phyloP scores from a whole-genome alignment of 1,139 yeast genomes.

The Magnusiomyces ingens region DNA sequence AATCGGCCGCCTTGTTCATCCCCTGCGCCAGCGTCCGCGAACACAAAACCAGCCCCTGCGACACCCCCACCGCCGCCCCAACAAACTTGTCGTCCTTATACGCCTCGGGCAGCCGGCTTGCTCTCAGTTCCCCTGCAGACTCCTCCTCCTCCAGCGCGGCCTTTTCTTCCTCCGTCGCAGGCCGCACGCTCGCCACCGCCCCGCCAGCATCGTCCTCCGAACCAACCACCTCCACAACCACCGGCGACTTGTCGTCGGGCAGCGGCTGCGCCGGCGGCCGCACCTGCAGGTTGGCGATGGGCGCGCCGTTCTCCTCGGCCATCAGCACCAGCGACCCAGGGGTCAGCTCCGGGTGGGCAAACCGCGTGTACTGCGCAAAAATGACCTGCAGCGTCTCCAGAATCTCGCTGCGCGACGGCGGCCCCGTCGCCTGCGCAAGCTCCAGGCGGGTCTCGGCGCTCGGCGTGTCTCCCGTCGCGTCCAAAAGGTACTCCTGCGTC shows the following conservation, averaged over 20 bases:
- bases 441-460: neutral
- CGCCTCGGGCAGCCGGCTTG: neutral
- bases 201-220: too few relatives aligned
- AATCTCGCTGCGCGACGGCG: neutral
- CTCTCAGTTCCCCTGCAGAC: too few relatives aligned
- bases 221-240: constrained; percentile 3
- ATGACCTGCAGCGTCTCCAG: constrained; percentile 7
- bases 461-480: neutral
- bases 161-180: constrained; percentile 5
- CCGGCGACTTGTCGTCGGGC: constrained; percentile 13
- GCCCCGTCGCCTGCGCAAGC: neutral
- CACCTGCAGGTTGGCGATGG: constrained; percentile 7
- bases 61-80: constrained; percentile 10
- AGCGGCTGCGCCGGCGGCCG: neutral
- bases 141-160: neutral
- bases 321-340: constrained; percentile 7
- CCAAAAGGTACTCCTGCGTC: neutral
- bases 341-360: constrained; percentile 6
- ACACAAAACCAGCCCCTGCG: constrained; percentile 9
- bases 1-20: constrained; percentile 10
- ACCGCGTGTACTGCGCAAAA: constrained; percentile 11
- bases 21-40: constrained; percentile 11
- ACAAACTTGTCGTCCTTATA: constrained; percentile 9
- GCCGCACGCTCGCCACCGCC: constrained; percentile 5
- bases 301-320: constrained; percentile 8